Percentiles rank a stretch among this genome's conserved stretches.
phyloP scores from a whole-genome alignment of 1,284 basidiomycete species.

The Heterobasidion occidentale region DNA sequence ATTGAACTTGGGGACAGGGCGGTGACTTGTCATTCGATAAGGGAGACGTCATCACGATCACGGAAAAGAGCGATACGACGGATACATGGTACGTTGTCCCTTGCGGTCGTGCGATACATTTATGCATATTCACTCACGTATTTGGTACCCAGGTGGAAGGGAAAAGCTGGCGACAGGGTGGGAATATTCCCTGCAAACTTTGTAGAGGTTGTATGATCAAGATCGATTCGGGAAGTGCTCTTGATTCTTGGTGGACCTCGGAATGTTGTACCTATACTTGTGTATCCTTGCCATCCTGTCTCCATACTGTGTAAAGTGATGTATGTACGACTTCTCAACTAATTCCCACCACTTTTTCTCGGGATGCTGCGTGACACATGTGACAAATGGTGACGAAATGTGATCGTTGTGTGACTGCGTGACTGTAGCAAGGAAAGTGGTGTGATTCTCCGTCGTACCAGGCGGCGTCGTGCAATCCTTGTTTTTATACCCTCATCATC shows the following conservation, averaged over 20 bases:
- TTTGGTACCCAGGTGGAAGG: constrained; percentile 9
- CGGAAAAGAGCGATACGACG: constrained; percentile 65
- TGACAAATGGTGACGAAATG: neutral
- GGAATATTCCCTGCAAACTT: constrained; percentile 63
- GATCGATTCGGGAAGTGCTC: neutral
- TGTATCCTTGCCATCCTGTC: neutral
- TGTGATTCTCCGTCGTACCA: neutral
- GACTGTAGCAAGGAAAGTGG: neutral
- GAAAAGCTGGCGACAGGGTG: constrained; percentile 34
- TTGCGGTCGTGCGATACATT: neutral
- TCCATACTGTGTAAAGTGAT: neutral
- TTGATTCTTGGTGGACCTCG: neutral
- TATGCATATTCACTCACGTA: neutral
- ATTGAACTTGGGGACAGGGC: constrained; percentile 28
- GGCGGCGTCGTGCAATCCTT: neutral
- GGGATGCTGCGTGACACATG: neutral
- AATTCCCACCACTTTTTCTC: neutral
- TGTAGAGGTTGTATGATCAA: constrained; percentile 37
- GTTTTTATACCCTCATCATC: neutral
- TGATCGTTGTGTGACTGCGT: neutral
- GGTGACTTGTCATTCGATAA: constrained; percentile 84
- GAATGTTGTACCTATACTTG: neutral
- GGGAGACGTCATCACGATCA: constrained; percentile 74
- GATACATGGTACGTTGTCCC: constrained; percentile 63
- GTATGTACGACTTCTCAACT: neutral